Base-by-base conservation (phyloP, 1,284 basidiomycete genomes). In the Hemileia vastatrix region DNA sequence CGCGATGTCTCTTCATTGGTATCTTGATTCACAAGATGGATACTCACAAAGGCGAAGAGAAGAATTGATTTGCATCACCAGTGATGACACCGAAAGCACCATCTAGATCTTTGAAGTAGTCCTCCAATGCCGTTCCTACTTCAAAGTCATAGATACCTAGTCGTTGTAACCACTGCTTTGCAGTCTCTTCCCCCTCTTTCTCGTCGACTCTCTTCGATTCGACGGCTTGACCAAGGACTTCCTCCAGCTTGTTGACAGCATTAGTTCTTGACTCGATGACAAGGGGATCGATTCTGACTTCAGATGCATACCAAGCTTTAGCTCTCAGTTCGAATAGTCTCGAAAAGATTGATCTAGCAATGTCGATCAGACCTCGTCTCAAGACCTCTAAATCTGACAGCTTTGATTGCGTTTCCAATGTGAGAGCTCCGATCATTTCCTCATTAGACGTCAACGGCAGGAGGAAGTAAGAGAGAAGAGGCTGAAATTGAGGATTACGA, bases 41-140 rank as follows among this genome's bases (percentile, higher is more conserved):
- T 15, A 40, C 36, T 40, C 36, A 15, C 36, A 56, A 8, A 24
- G 18, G 23, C 15, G 21, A 18, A 9, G 54, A 43, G 49, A 56
- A 56, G 54, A 56, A 56, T 6, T 6, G 23, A 21, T 23, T 48
- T 6, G 54, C 54, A 27, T 56, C 43, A 23, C 54, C 54, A 13
- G 54, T 48, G n/a, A 56, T 56, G 27, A 56, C 36, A 48, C 13
- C 43, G 27, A 56, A 56, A 23, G 54, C 54, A 23, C 32, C 32
- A 32, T 56, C 54, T 43, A 56, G 33, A n/a, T 56, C 54, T 15
- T 23, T 23, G 21, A 56, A 18, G 43, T 56, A 56, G 6, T 33
- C 21, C 18, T 19, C 21, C 18, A 27, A 18, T 11, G 18, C 21
- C 33, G 27, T 18, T 8, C n/a, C 23, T 6, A 56, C 43, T 23